Evolutionary conservation across 1,284 basidiomycete species (phyloP).

Genomic region (Puccinia polysora): DNA sequence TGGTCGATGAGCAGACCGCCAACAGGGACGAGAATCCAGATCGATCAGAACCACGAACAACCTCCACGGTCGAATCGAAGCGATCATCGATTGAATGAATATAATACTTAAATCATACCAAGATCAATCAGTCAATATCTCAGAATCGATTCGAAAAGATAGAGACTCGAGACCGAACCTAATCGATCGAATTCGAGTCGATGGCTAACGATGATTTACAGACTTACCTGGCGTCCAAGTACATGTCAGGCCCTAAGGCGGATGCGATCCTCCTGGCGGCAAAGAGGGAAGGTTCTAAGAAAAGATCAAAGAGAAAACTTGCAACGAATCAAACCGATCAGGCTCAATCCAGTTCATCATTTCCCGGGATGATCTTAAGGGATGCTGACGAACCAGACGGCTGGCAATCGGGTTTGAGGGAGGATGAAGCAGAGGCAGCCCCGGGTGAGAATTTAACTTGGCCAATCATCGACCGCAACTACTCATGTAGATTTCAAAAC

Average conservation of each 20-base stretch:
- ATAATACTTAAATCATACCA: no score
- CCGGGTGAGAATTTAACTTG: constrained; percentile 13
- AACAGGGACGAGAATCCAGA: no score
- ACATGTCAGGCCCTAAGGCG: constrained; percentile 95
- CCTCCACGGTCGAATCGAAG: no score
- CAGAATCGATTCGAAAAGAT: background rate
- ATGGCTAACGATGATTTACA: constrained; percentile 54
- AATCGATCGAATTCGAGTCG: no score
- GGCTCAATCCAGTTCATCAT: background rate
- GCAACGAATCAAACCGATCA: constrained; percentile 47
- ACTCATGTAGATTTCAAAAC: no score
- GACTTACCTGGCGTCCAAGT: constrained; percentile 60
- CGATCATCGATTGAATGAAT: no score
- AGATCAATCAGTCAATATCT: no score
- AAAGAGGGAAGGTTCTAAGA: constrained; percentile 59
- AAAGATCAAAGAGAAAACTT: constrained; percentile 59
- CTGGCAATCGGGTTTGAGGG: constrained; percentile 45
- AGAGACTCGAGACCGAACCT: no score
- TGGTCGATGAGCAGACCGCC: no score
- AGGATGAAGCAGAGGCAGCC: constrained; percentile 16
- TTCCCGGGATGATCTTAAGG: constrained; percentile 36
- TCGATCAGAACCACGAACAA: no score
- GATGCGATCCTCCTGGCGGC: constrained; percentile 86
- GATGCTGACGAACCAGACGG: constrained; percentile 7
- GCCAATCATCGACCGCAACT: no score